Evolutionary conservation across 768 basidiomycete genomes (phyloP), one percentile per base, ranked within the genome.

Genomic region (Leccinum incarnatum): DNA sequence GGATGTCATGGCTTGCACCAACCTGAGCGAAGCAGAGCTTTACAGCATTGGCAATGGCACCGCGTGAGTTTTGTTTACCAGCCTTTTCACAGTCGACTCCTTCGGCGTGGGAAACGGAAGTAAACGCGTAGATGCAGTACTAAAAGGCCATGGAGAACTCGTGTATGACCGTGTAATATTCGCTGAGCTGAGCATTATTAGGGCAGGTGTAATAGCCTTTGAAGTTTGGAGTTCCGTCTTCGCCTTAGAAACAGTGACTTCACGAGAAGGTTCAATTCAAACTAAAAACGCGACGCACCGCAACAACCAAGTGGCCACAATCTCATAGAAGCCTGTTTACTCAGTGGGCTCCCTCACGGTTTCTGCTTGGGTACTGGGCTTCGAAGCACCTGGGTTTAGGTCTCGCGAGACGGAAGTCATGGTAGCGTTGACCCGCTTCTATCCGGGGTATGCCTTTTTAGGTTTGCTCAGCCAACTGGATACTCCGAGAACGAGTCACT

Each of bases 361-460:
- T 23, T 23, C 23, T 15, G 14, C 14, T 47, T 47, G 46, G 46
- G 46, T 15, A 23, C 23, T 47, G 46, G 46, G 46, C 14, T 47
- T 47, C 11, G 19, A 46, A 46, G 19, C 11, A 46, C 21, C 46
- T 47, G 46, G 46, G 46, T 47, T 47, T 47, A 23, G 46, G 46
- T 47, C 46, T 47, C 14, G 19, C n/a, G 11, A 46, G 40, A n/a
- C 17, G 17, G 17, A 40, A n/a, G 40, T 40, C 32, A 32, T 40
- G 40, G 17, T n/a, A 40, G 37, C 37, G n/a, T 45, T 45, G 42
- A 45, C 42, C 42, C 42, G 42, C 19, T 47, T n/a, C 46, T 47
- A 47, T 47, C 42, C 42, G 42, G 46, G 46, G 46, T 47, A 25
- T 60, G 36, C 62, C 62, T 60, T 60, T 59, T 64, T 52, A 11